phyloP scores from a whole-genome alignment of 2,329 filamentous ascomycete species.

The Diaporthe citriasiana region DNA sequence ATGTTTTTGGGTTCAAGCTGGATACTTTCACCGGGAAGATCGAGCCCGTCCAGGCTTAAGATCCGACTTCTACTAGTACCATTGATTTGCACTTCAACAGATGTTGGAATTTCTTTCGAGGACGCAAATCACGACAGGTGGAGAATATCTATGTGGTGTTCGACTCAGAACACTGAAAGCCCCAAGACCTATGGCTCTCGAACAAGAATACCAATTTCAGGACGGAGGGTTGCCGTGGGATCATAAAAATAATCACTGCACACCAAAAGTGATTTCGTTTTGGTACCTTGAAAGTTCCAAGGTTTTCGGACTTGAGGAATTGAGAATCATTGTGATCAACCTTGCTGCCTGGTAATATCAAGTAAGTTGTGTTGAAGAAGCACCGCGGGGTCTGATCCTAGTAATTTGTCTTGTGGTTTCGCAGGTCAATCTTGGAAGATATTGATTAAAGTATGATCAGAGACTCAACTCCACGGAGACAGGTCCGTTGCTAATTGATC shows the following conservation, averaged over 20 bases:
- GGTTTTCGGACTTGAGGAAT: not conserved
- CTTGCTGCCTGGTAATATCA: not conserved
- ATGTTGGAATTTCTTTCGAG: not conserved
- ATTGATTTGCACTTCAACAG: not conserved
- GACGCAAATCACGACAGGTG: not conserved
- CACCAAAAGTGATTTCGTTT: not conserved
- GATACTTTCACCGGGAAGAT: conserved; percentile 39
- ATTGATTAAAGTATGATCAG: not conserved
- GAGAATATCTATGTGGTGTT: not conserved
- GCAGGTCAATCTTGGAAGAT: not conserved
- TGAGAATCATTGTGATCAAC: not conserved
- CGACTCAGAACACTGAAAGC: not conserved
- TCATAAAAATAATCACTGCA: not conserved
- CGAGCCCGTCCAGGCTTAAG: conserved; percentile 33
- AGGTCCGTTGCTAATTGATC: not conserved
- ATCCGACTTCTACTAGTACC: not conserved
- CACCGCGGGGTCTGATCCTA: not conserved
- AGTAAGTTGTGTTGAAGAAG: not conserved
- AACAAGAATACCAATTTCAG: not conserved
- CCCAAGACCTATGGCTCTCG: no score
- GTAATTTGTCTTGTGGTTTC: not conserved
- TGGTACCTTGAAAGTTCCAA: not conserved
- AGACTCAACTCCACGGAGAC: not conserved
- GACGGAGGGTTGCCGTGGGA: not conserved
- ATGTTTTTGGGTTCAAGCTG: conserved; percentile 37